Base-by-base conservation (phyloP, 257 asterid species). In the Forsythia suspensa region DNA sequence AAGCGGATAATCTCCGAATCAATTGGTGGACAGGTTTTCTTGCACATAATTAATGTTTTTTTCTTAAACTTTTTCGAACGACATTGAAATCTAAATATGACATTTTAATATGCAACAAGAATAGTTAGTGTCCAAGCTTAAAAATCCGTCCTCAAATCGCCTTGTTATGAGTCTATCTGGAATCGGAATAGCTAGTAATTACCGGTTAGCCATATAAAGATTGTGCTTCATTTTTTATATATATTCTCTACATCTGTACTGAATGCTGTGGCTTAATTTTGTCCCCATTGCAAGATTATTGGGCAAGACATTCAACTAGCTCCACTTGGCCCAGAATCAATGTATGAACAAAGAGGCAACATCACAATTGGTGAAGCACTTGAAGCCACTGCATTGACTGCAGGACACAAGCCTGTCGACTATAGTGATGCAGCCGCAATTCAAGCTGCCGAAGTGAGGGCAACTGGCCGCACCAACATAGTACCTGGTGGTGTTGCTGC, bases 401-500 rank as follows among this genome's bases (percentile, higher is more conserved):
- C 99, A 24, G 98, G 99, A 12, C 86, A 92, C 78, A 81, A 87
- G 82, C 89, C 99, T 0, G 99, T 95, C 15, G 98, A 92, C 86
- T 95, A 89, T 74, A 91, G 97, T 69, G 99, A 95, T 12, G 99
- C 99, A 0, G 99, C 99, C 0, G 99, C 99, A 0, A 95, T 95
- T 41, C 99, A 95, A 79, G 99, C 99, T 1, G 99, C 99, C 0
- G 98, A 95, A 88, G 99, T 95, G 34, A 88, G 99, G 82, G 99
- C 99, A 10, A 95, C 98, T 0, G 97, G 99, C 4, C 96, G 98
- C 10, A 95, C 98, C 15, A 92, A 90, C 76, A 95, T 95, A 4
- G 86, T 93, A 8, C 99, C 99, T 0, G 99, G 98, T 36, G 99
- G 99, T 3, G 98, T 95, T 59, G 99, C 98, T 5, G 99, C 99